Evolutionary conservation across 345 rosid species (phyloP).

Genomic region (Eucalyptus curtisii): DNA sequence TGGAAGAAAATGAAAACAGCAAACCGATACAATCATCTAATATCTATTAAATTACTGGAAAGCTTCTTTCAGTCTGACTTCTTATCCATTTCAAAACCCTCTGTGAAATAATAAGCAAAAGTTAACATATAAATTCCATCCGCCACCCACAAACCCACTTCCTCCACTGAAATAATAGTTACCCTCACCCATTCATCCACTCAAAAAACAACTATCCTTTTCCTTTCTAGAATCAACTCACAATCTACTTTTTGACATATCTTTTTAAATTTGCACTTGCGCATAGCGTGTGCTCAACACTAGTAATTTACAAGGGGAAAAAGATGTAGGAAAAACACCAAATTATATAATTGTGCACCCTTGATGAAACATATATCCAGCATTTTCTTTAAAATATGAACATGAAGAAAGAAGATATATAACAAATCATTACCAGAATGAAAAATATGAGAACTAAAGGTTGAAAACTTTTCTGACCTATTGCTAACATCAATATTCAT

Average conservation of each 20-base stretch:
- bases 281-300: neutral
- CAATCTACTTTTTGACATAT: neutral
- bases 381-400: neutral
- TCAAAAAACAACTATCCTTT: neutral
- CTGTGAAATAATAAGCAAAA: neutral
- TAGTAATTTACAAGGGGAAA: neutral
- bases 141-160: neutral
- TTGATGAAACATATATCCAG: neutral
- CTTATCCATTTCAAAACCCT: neutral
- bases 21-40: neutral
- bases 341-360: neutral
- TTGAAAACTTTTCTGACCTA: neutral
- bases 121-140: neutral
- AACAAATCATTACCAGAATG: neutral
- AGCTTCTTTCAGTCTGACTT: neutral
- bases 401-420: neutral
- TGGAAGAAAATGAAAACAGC: neutral
- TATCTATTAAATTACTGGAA: neutral
- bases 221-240: neutral
- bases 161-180: neutral
- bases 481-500: neutral
- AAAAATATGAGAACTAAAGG: neutral
- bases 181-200: neutral
- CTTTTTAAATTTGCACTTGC: neutral
- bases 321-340: neutral